Percentiles rank a stretch among this genome's conserved stretches.
phyloP scores from a whole-genome alignment of 208 protist genomes.

The Leptomonas seymouri region DNA sequence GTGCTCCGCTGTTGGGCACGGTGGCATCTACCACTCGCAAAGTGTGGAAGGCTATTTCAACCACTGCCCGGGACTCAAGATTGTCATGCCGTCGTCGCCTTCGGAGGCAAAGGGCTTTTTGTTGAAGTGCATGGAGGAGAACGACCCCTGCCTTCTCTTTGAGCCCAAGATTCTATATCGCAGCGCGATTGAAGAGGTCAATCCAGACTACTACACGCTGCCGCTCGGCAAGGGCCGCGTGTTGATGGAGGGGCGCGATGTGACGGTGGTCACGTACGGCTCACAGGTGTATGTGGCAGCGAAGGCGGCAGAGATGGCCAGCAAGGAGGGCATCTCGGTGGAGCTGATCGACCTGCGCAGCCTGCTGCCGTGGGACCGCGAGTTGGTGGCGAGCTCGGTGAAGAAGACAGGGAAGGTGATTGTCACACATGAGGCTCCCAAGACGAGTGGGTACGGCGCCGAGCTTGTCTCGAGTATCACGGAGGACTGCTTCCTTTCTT shows the following conservation, averaged over 20 bases:
- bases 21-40: slow-evolving; percentile 98
- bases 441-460: slow-evolving; percentile 95
- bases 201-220: slow-evolving; percentile 94
- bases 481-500: slow-evolving; percentile 93
- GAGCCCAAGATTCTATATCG: slow-evolving; percentile 97
- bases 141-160: slow-evolving; percentile 97
- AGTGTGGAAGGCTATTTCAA: slow-evolving; percentile 96
- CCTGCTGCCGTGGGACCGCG: slow-evolving; percentile 95
- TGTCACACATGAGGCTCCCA: slow-evolving; percentile 95
- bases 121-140: slow-evolving; percentile 92
- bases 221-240: slow-evolving; percentile 94
- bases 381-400: slow-evolving; percentile 92
- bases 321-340: slow-evolving; percentile 86
- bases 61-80: slow-evolving; percentile 94
- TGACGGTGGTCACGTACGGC: slow-evolving; percentile 97
- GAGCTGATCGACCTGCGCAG: slow-evolving; percentile 97
- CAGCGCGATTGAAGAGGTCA: slow-evolving; percentile 90
- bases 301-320: slow-evolving; percentile 83
- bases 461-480: slow-evolving; percentile 94
- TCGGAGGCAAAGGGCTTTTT: slow-evolving; percentile 91
- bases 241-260: slow-evolving; percentile 86
- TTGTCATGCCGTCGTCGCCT: slow-evolving; percentile 82
- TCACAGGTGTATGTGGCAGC: slow-evolving; percentile 82
- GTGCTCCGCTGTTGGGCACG: slow-evolving; percentile 97
- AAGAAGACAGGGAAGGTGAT: slow-evolving; percentile 93